Evolutionary conservation across 345 rosid genomes (phyloP).

Genomic region (rapeseed (Brassica napus)): Da-Ae NC_063435.1:24914001-24914500

Average conservation of each 20-base stretch:
- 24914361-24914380: constrained; percentile 44
- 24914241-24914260: constrained; percentile 81
- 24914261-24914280: constrained; percentile 62
- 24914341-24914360: not conserved
- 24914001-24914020: constrained; percentile 23
- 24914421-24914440: constrained; percentile 71
- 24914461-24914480: constrained; percentile 92
- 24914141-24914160: constrained; percentile 13
- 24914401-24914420: constrained; percentile 85
- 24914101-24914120: constrained; percentile 12
- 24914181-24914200: constrained; percentile 78
- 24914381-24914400: constrained; percentile 94
- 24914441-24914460: constrained; percentile 91
- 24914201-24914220: constrained; percentile 98
- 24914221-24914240: constrained; percentile 84
- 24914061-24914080: not conserved
- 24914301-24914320: constrained; percentile 48
- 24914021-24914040: constrained; percentile 38
- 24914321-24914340: not conserved
- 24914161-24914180: constrained; percentile 13
- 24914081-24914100: not conserved
- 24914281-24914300: constrained; percentile 69
- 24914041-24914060: constrained; percentile 41
- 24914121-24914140: not conserved
- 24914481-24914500: constrained; percentile 90